phyloP scores from a whole-genome alignment of 2,329 filamentous ascomycete species.

The Exserohilum rostratum region DNA sequence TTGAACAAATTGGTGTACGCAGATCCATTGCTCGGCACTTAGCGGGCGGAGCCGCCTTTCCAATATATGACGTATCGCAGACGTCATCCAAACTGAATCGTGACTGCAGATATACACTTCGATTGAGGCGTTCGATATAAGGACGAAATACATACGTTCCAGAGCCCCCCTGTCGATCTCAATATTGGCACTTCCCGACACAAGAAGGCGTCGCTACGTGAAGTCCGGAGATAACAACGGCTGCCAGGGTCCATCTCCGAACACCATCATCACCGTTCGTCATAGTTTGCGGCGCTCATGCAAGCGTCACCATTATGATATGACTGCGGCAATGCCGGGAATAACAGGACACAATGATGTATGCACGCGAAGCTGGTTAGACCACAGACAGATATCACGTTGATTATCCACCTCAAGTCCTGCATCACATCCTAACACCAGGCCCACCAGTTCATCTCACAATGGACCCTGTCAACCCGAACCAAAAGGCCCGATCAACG shows the following conservation, averaged over 20 bases:
- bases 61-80: neutral
- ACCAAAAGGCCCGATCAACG: conserved; percentile 57
- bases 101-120: neutral
- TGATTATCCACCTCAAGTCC: neutral
- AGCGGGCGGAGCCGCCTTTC: no score
- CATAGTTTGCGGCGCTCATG: conserved; percentile 7
- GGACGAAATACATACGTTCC: neutral
- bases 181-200: neutral
- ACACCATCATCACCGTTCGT: conserved; percentile 13
- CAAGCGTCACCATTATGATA: conserved; percentile 15
- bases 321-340: neutral
- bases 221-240: conserved; percentile 12
- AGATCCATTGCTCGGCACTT: no score
- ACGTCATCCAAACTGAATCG: neutral
- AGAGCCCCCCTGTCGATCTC: neutral
- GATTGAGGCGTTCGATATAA: neutral
- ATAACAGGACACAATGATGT: neutral
- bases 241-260: conserved; percentile 7
- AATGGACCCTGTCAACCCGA: conserved; percentile 60
- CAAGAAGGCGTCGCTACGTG: neutral
- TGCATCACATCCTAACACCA: neutral
- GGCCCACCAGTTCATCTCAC: neutral
- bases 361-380: neutral
- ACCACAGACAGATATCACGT: neutral
- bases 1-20: no score